Evolutionary conservation across 1,139 yeast species (phyloP), one percentile per base, ranked within the genome.

Genomic region (Maudiozyma humilis): DNA sequence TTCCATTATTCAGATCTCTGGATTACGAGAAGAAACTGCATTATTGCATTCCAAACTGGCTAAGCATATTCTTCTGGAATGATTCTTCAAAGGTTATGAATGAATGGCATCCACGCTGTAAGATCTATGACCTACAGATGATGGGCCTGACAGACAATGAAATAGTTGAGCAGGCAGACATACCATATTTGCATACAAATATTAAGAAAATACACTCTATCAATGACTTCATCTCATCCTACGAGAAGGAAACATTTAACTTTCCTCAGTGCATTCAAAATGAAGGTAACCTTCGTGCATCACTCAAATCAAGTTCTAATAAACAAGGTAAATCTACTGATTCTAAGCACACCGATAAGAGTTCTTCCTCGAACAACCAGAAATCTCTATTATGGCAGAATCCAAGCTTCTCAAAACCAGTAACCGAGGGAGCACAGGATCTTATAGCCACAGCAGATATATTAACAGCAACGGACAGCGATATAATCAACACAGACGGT

Each of bases 121-220:
- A 87, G 57, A 88, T 93, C 41, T 89, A 91, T 61, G 97, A 89
- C 55, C 67, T 93, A 18, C 98, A 91, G 62, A 93, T 91, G 97
- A 89, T 89, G 95, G 98, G 97, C 0, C 77, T 89, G 4, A 87
- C 89, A 82, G 97, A 89, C 54, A 86, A 84, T 54, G 96, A 89
- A 56, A 71, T 80, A 41, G 52, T 52, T 15, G 54, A 55, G 34
- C 54, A 56, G 29, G 52, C 59, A 1, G 55, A 53, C 14, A 47
- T 62, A 4, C 54, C 53, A 18, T 45, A 48, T 35, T 40, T 63
- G 25, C 40, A 43, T 0, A 39, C 47, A 1, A 40, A 51, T 8
- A 39, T 46, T n/a, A 42, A 42, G 14, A 45, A 41, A n/a, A 45
- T 46, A 0, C 64, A 63, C 39, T 60, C 74, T 0, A 60, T 74